Conservation (phyloP, 176 grass and related monocot genomes). For the maize (Zea mays) region DNA sequence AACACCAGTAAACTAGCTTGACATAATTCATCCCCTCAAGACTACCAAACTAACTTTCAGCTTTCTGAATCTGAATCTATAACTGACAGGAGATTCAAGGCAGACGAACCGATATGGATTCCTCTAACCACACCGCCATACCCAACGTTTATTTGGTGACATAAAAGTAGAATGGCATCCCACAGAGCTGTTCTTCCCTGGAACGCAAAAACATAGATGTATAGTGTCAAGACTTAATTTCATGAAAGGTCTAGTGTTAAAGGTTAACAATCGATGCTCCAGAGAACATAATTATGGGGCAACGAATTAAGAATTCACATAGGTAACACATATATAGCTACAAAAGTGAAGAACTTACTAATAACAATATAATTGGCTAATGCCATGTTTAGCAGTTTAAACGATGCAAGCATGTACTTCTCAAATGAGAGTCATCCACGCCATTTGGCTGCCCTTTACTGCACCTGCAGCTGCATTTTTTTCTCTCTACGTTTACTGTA, state of each 20-base stretch:
- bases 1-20: slow-evolving; percentile 15
- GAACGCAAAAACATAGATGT: slow-evolving; percentile 24
- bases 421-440: slow-evolving; percentile 5
- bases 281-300: slow-evolving; percentile 1
- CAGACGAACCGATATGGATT: slow-evolving; percentile 80
- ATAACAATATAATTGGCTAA: not conserved
- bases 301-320: not conserved
- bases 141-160: slow-evolving; percentile 73
- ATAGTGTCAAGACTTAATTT: slow-evolving; percentile 3
- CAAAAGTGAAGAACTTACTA: not conserved
- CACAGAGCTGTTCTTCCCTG: slow-evolving; percentile 96
- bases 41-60: slow-evolving; percentile 41
- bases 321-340: slow-evolving; percentile 11
- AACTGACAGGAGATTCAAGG: slow-evolving; percentile 73
- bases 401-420: not conserved
- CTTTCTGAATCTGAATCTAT: slow-evolving; percentile 64
- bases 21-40: not conserved
- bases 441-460: no score
- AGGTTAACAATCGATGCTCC: not conserved
- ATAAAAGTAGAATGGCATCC: slow-evolving; percentile 95
- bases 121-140: slow-evolving; percentile 86
- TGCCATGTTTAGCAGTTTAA: slow-evolving; percentile 1
- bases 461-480: no score
- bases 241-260: not conserved
- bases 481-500: no score